Evolutionary conservation across 257 asterid species (phyloP).

Genomic region (Solanum lycopersicoides): DNA sequence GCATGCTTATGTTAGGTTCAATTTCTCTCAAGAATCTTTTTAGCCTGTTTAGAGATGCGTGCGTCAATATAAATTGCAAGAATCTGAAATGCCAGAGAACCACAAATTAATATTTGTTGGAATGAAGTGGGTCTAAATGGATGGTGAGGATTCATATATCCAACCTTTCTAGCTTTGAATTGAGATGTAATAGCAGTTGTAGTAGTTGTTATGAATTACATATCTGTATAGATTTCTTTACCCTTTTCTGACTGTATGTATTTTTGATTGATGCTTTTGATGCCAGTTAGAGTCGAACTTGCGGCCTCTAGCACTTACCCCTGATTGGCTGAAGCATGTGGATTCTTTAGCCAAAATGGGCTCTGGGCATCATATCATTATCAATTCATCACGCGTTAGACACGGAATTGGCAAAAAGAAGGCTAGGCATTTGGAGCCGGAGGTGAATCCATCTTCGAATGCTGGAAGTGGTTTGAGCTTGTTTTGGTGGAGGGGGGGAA

Average conservation of each 20-base stretch:
- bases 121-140: not conserved
- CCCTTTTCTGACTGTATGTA: not conserved
- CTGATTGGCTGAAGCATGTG: constrained; percentile 80
- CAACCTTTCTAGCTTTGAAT: not conserved
- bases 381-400: constrained; percentile 45
- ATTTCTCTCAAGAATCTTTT: not conserved
- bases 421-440: constrained; percentile 37
- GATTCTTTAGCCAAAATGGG: constrained; percentile 74
- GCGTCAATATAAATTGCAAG: not conserved
- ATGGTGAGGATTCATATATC: not conserved
- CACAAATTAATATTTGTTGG: not conserved
- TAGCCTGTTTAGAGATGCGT: not conserved
- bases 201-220: not conserved
- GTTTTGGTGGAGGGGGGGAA: constrained; percentile 99
- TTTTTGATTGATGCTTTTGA: constrained; percentile 11
- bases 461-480: constrained; percentile 54
- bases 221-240: not conserved
- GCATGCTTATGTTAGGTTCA: not conserved
- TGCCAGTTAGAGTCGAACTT: constrained; percentile 86
- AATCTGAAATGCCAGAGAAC: not conserved
- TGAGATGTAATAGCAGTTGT: not conserved
- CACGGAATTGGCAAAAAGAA: constrained; percentile 54
- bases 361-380: constrained; percentile 58
- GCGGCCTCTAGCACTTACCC: constrained; percentile 62
- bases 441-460: constrained; percentile 37